These are phyloP conservation scores for Fusarium subtropicale DNA, from an alignment of 2,329 filamentous ascomycete genomes.

Conservation along the genomic window DNA sequence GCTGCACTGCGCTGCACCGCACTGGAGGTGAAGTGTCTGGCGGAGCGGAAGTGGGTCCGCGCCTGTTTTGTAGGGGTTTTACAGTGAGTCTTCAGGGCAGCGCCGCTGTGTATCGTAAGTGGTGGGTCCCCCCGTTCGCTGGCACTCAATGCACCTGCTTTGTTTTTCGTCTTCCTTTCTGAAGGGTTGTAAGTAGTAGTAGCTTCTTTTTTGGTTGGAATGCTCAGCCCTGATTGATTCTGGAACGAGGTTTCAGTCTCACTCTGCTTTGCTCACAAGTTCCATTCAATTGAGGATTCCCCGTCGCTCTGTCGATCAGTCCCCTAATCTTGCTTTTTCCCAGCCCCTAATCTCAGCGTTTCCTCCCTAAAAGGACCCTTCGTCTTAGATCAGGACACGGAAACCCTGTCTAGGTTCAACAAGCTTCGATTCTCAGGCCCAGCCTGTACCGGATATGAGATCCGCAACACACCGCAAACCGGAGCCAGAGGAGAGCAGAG, in stretches of 20 bases:
- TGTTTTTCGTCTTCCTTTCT: not conserved
- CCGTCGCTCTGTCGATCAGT: conserved; percentile 10
- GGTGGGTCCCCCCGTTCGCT: not conserved
- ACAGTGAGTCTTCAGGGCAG: conserved; percentile 27
- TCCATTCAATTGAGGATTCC: conserved; percentile 4
- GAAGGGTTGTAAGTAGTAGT: not conserved
- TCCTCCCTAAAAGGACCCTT: conserved; percentile 26
- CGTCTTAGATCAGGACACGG: conserved; percentile 14
- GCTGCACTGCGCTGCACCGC: not conserved
- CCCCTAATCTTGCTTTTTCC: conserved; percentile 11
- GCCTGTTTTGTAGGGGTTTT: conserved; percentile 26
- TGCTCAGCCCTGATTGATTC: conserved; percentile 23
- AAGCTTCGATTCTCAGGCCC: conserved; percentile 35
- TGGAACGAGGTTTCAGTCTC: conserved; percentile 14
- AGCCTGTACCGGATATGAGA: conserved; percentile 42
- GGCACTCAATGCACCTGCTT: conserved; percentile 6
- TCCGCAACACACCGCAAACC: conserved; percentile 34
- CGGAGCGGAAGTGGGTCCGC: conserved; percentile 37
- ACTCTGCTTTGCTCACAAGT: not conserved
- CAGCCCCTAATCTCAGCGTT: conserved; percentile 6
- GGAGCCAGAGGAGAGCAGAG: conserved; percentile 9
- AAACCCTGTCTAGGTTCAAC: conserved; percentile 26
- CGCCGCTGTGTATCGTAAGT: conserved; percentile 3
- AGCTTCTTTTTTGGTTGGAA: conserved; percentile 21
- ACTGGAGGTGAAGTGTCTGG: conserved; percentile 29